A percentile compares a stretch with the other conserved stretches of the same genome.
phyloP scores from a whole-genome alignment of 345 rosid species.

The Euphorbia lathyris region DNA sequence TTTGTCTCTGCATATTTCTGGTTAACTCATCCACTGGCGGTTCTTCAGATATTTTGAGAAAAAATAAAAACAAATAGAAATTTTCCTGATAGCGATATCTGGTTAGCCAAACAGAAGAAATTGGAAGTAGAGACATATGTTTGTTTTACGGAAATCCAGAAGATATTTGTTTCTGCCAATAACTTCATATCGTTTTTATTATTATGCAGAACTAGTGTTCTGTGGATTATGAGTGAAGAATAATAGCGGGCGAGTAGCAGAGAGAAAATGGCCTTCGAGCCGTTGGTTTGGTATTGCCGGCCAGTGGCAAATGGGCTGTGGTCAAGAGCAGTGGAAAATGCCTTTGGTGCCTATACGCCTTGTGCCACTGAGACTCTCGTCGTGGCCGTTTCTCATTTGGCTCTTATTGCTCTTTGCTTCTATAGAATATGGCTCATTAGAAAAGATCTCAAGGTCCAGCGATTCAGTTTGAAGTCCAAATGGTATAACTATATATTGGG shows the following conservation, averaged over 20 bases:
- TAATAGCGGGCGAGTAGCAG: slow-evolving; percentile 5
- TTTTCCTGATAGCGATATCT: no score
- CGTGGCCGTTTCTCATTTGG: slow-evolving; percentile 56
- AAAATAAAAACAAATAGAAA: no score
- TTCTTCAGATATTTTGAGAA: no score
- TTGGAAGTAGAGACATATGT: not conserved
- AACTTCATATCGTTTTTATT: not conserved
- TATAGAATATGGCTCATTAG: slow-evolving; percentile 72
- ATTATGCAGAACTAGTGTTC: slow-evolving; percentile 12
- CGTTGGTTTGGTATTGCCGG: slow-evolving; percentile 79
- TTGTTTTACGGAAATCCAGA: not conserved
- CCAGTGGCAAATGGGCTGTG: slow-evolving; percentile 75
- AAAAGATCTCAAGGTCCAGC: slow-evolving; percentile 60
- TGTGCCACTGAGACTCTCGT: slow-evolving; percentile 86
- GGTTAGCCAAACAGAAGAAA: no score
- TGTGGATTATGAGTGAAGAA: slow-evolving; percentile 27
- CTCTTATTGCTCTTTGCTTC: slow-evolving; percentile 60
- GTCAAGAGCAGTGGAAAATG: slow-evolving; percentile 75
- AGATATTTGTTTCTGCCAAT: not conserved
- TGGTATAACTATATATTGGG: slow-evolving; percentile 62
- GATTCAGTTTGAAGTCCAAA: slow-evolving; percentile 73
- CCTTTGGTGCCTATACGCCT: slow-evolving; percentile 93
- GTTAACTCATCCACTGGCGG: no score
- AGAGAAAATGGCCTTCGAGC: slow-evolving; percentile 53
- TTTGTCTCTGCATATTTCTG: no score